Evolutionary conservation across 345 rosid species (phyloP), one percentile per base, ranked within the genome.

Genomic region (Murraya koenigii): DNA sequence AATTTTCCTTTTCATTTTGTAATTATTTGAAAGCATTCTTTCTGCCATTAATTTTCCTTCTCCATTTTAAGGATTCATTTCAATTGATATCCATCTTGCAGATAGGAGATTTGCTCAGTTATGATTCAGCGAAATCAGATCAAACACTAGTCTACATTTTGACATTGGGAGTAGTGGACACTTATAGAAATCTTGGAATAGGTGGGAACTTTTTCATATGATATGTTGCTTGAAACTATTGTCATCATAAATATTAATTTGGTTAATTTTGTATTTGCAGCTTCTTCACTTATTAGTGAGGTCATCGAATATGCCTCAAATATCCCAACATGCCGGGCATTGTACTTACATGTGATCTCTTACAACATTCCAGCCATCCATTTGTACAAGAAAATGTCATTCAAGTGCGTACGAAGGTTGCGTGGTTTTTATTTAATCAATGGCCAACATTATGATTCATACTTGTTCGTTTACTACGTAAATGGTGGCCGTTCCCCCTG

Each of bases 291-390:
- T 76, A 90, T 96, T 72, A 82, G 82, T n/a, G 89, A 89, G 86
- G 94, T 96, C 78, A 83, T 91, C 69, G 89, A 91, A 82, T 92
- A 96, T 77, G 90, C 97, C 75, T 84, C 88, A 33, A 88, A 78
- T 67, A 86, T 92, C 60, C 87, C 88, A 23, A 81, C 86, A 33
- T 91, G 98, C 69, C 88, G 89, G 75, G 97, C 97, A 69, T 93
- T 90, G 74, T 96, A 96, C 86, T 85, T 96, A 92, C 99, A 96
- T 72, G 99, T 96, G 75, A 91, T 92, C 76, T 91, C 98, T 64
- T 91, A 94, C 85, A 96, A 94, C 82, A 88, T 83, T 80, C 87
- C 98, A 13, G 99, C 99, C 68, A 94, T 96, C 75, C 83, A 84
- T 81, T 75, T 96, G 78, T 96, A 96, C 86, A 85, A 88, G 83